Percentiles rank a stretch among this genome's conserved stretches.
Conservation (phyloP, 345 rosid genomes). For the Dipteronia sinensis region DNA sequence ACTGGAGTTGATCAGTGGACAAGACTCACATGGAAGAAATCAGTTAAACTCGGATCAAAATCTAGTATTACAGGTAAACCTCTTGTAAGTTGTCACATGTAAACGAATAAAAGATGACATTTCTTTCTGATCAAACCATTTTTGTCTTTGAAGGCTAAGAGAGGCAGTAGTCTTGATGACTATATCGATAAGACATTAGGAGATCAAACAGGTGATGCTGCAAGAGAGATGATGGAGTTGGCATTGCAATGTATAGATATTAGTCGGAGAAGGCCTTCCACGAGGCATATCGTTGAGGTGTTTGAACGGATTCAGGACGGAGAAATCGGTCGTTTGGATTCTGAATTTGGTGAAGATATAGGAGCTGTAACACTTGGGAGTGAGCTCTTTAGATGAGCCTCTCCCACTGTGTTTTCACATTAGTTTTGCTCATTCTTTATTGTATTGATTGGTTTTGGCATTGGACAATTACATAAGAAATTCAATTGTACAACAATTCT, state of each 20-base stretch:
- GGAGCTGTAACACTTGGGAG: constrained; percentile 39
- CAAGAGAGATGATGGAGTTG: constrained; percentile 30
- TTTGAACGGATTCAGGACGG: constrained; percentile 34
- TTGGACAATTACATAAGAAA: background rate
- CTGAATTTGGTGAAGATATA: constrained; percentile 31
- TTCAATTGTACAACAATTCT: background rate
- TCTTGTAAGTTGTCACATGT: no score
- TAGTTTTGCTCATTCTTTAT: constrained; percentile 18
- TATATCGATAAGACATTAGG: constrained; percentile 33
- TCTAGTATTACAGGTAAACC: constrained; percentile 35
- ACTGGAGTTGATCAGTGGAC: constrained; percentile 44
- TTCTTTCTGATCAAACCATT: background rate
- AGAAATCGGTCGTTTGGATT: constrained; percentile 29
- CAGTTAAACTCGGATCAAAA: constrained; percentile 17
- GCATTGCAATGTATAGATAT: constrained; percentile 37
- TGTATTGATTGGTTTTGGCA: constrained; percentile 20
- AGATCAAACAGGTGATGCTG: constrained; percentile 11
- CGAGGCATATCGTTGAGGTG: constrained; percentile 31
- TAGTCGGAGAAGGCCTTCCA: constrained; percentile 34
- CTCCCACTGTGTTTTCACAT: background rate
- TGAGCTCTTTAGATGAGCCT: constrained; percentile 38
- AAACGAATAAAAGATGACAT: no score
- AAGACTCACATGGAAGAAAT: constrained; percentile 29
- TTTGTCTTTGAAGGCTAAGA: constrained; percentile 27
- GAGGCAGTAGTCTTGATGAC: background rate